Evolutionary conservation across 139 green algal genomes (phyloP).

Genomic region (Zygnema cylindricum): DNA sequence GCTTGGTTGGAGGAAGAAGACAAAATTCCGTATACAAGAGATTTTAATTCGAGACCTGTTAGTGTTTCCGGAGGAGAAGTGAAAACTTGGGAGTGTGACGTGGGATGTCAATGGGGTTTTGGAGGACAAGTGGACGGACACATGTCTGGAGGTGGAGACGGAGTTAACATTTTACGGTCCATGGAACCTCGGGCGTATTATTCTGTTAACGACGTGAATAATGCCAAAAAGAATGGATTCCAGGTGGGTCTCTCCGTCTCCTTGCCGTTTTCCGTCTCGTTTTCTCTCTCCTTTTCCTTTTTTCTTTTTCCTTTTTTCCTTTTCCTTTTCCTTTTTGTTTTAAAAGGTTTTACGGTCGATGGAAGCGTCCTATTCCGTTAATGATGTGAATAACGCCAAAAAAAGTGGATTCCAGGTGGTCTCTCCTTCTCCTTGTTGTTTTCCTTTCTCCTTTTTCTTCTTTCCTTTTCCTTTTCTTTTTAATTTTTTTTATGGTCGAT

Average conservation of each 20-base stretch:
- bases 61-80: background rate
- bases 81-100: conserved; percentile 36
- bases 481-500: conserved; percentile 23
- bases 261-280: background rate
- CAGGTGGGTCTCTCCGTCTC: background rate
- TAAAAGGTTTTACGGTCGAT: conserved; percentile 19
- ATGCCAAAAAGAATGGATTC: background rate
- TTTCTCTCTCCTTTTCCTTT: background rate
- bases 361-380: conserved; percentile 32
- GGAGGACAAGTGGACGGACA: background rate
- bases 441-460: background rate
- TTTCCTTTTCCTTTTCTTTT: conserved; percentile 6
- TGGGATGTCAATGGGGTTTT: conserved; percentile 26
- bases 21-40: conserved; percentile 3
- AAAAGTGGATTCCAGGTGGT: conserved; percentile 6
- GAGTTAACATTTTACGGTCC: conserved; percentile 3
- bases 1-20: conserved; percentile 29
- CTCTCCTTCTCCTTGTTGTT: background rate
- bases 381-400: conserved; percentile 8
- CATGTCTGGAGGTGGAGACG: background rate
- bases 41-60: conserved; percentile 21
- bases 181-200: conserved; percentile 45
- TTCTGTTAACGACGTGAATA: conserved; percentile 2
- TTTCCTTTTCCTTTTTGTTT: background rate
- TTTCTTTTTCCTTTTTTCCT: background rate